Evolutionary conservation across 1,284 basidiomycete species (phyloP).

Genomic region (Trichosporon sp.): DNA sequence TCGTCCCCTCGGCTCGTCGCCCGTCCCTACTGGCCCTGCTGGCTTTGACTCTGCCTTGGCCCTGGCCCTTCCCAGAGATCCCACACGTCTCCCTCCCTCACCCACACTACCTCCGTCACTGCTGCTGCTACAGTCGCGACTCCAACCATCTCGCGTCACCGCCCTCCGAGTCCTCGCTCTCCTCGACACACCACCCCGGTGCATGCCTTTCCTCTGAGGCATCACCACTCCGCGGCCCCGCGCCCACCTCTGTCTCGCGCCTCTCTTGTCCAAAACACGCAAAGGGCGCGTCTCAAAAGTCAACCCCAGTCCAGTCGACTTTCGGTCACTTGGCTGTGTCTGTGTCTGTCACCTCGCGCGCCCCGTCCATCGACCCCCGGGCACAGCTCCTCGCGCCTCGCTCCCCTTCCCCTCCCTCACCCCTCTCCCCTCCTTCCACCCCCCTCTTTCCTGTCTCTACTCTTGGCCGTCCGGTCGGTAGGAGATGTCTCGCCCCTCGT

Average conservation of each 20-base stretch:
- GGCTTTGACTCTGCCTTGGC: not conserved
- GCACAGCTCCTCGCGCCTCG: not conserved
- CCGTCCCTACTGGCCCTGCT: not conserved
- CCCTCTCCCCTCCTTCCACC: not conserved
- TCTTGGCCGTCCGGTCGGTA: not conserved
- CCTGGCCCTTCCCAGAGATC: not conserved
- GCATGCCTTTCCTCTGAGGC: not conserved
- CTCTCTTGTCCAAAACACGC: not conserved
- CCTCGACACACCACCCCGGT: not conserved
- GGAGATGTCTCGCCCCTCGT: constrained; percentile 39
- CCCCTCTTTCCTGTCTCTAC: not conserved
- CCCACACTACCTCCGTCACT: not conserved
- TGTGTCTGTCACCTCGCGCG: constrained; percentile 2
- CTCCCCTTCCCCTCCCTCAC: not conserved
- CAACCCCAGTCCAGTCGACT: not conserved
- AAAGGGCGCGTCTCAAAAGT: not conserved
- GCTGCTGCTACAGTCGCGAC: not conserved
- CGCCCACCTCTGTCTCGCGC: not conserved
- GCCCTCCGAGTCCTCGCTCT: not conserved
- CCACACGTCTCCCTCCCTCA: not conserved
- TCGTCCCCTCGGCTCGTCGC: not conserved
- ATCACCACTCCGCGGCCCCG: not conserved
- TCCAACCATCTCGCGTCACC: not conserved
- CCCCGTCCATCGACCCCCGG: not conserved
- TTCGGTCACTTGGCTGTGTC: not conserved